These are phyloP conservation scores for Aureobasidium sp. DNA, from an alignment of 2,329 filamentous ascomycete genomes.

Conservation along the genomic window DNA sequence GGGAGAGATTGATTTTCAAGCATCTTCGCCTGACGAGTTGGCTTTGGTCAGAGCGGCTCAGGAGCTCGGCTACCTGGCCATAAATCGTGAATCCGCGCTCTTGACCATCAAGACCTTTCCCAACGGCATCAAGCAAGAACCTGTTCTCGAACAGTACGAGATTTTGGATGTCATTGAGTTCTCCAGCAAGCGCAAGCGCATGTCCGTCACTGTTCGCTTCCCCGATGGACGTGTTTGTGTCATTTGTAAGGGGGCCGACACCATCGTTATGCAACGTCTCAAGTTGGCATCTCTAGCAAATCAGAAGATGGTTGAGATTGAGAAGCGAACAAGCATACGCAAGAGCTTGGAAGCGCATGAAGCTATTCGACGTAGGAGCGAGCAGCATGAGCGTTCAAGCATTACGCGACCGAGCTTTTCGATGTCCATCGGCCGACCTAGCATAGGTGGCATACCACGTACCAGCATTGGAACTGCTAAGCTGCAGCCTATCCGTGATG, in stretches of 20 bases:
- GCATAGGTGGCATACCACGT: constrained; percentile 25
- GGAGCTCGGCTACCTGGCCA: constrained; percentile 67
- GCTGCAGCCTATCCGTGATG: constrained; percentile 43
- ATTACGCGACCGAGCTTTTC: constrained; percentile 27
- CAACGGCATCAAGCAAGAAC: constrained; percentile 41
- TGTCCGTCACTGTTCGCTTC: constrained; percentile 79
- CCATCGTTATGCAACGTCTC: constrained; percentile 64
- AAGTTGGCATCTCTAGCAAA: constrained; percentile 60
- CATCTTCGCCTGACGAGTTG: constrained; percentile 77
- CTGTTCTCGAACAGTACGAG: constrained; percentile 59
- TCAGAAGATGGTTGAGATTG: constrained; percentile 61
- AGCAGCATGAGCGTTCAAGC: constrained; percentile 39
- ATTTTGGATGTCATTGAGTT: constrained; percentile 82
- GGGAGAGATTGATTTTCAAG: constrained; percentile 67
- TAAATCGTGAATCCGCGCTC: constrained; percentile 61
- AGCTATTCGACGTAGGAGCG: constrained; percentile 51
- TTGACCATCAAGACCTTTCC: constrained; percentile 58
- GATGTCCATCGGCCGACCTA: constrained; percentile 28
- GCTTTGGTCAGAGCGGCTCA: constrained; percentile 74
- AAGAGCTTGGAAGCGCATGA: constrained; percentile 54
- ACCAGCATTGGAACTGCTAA: constrained; percentile 37
- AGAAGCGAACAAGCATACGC: constrained; percentile 55
- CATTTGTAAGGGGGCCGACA: constrained; percentile 82
- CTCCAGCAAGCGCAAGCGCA: constrained; percentile 76
- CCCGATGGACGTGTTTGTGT: constrained; percentile 71